These are phyloP conservation scores for Phlyctochytrium bullatum DNA, from an alignment of 192 early-diverging fungal genomes.

Conservation along the genomic window DNA sequence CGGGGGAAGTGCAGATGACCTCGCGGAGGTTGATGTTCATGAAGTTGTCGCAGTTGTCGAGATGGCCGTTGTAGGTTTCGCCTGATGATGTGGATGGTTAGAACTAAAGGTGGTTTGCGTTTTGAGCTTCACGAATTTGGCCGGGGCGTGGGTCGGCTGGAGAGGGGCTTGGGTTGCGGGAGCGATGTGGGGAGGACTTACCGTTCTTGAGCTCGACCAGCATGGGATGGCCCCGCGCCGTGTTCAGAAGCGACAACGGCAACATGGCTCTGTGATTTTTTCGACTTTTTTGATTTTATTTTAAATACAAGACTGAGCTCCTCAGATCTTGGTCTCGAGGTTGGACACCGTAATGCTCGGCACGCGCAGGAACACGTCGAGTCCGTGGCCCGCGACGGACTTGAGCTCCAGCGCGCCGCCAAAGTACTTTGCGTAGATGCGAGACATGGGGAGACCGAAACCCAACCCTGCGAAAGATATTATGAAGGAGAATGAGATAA, in stretches of 20 bases:
- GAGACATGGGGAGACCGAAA: constrained; percentile 63
- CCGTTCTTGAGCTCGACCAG: constrained; percentile 95
- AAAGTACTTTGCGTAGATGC: constrained; percentile 76
- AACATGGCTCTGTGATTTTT: constrained; percentile 54
- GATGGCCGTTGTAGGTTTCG: constrained; percentile 97
- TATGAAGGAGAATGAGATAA: background rate
- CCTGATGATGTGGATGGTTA: constrained; percentile 36
- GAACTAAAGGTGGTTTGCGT: background rate
- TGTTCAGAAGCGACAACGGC: constrained; percentile 87
- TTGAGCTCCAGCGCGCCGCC: constrained; percentile 83
- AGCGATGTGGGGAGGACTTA: constrained; percentile 8
- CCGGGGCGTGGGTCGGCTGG: too few species aligned
- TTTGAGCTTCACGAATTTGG: too few species aligned
- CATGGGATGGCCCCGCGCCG: constrained; percentile 84
- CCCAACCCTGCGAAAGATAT: constrained; percentile 46
- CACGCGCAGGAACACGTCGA: constrained; percentile 86
- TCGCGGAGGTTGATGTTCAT: constrained; percentile 96
- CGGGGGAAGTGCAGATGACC: constrained; percentile 89
- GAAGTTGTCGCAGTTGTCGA: constrained; percentile 95
- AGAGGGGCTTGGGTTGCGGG: too few species aligned
- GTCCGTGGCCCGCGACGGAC: constrained; percentile 84
- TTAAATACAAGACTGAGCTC: too few species aligned
- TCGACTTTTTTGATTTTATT: background rate
- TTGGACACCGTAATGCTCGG: constrained; percentile 69
- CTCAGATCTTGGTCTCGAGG: background rate